phyloP scores from a whole-genome alignment of 2,329 filamentous ascomycete species.

The Neophaeococcomyces mojaviensis region DNA sequence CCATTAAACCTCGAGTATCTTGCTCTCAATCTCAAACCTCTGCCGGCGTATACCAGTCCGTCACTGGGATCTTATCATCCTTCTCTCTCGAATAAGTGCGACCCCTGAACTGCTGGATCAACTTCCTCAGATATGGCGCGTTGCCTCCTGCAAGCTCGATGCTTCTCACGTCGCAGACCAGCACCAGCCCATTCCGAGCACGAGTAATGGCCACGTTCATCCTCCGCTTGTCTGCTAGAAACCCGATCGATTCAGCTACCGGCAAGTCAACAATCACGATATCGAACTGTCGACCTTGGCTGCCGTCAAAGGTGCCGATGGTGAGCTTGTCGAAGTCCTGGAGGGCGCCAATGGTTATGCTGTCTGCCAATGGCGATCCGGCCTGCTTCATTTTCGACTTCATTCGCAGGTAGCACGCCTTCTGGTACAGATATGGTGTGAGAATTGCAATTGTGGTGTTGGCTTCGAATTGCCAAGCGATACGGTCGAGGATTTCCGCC shows the following conservation, averaged over 20 bases:
- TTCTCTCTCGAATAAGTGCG: no score
- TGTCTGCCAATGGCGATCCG: no score
- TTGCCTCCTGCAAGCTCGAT: not conserved
- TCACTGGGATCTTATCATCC: no score
- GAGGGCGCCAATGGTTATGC: no score
- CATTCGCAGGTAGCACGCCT: not conserved
- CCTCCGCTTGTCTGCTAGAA: slow-evolving; percentile 81
- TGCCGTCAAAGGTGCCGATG: slow-evolving; percentile 57
- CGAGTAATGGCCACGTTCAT: slow-evolving; percentile 54
- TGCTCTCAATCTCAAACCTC: no score
- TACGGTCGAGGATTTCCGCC: not conserved
- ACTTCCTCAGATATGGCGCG: not conserved
- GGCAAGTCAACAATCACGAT: slow-evolving; percentile 90
- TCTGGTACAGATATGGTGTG: slow-evolving; percentile 91
- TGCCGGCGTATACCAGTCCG: no score
- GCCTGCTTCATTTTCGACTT: not conserved
- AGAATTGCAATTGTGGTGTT: slow-evolving; percentile 66
- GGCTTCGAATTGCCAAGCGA: not conserved
- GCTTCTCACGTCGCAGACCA: not conserved
- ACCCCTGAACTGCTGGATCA: not conserved
- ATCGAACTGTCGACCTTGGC: slow-evolving; percentile 95
- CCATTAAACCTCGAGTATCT: no score
- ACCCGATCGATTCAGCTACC: slow-evolving; percentile 75
- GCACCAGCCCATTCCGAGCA: not conserved
- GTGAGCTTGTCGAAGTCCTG: not conserved